Evolutionary conservation across 441 rosid genomes (phyloP).

Genomic region (Gossypium schwendimanii): DNA sequence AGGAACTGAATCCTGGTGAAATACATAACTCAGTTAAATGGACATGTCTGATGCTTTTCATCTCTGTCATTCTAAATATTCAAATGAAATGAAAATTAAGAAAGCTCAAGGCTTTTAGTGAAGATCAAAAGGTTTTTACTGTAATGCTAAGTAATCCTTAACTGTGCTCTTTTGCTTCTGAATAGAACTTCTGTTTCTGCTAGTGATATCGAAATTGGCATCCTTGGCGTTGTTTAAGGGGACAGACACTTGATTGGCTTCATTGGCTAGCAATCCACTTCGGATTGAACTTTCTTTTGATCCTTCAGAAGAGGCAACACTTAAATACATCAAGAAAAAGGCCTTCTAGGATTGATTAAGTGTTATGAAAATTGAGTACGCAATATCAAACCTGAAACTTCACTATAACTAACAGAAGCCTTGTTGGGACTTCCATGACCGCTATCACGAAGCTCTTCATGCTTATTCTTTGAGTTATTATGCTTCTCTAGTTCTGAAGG

Average conservation of each 20-base stretch:
- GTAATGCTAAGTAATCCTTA: slow-evolving; percentile 32
- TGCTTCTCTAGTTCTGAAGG: slow-evolving; percentile 14
- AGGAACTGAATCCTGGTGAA: slow-evolving; percentile 1
- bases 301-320: slow-evolving; percentile 36
- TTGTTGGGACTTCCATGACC: slow-evolving; percentile 25
- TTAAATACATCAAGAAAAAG: slow-evolving; percentile 10
- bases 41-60: slow-evolving; percentile 21
- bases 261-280: slow-evolving; percentile 14
- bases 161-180: slow-evolving; percentile 33
- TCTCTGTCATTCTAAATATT: slow-evolving; percentile 38
- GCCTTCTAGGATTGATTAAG: neutral
- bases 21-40: slow-evolving; percentile 11
- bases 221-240: slow-evolving; percentile 11
- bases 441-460: slow-evolving; percentile 35
- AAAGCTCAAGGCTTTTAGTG: slow-evolving; percentile 9
- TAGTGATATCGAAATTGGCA: slow-evolving; percentile 8
- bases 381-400: slow-evolving; percentile 50
- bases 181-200: slow-evolving; percentile 17
- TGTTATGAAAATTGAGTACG: slow-evolving; percentile 6
- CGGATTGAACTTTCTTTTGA: slow-evolving; percentile 19
- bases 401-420: slow-evolving; percentile 17
- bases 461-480: slow-evolving; percentile 35
- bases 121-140: slow-evolving; percentile 10
- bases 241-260: slow-evolving; percentile 16
- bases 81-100: neutral